These are phyloP conservation scores for Eucalyptus dawsonii DNA, from an alignment of 345 rosid genomes.

Conservation along the genomic window DNA sequence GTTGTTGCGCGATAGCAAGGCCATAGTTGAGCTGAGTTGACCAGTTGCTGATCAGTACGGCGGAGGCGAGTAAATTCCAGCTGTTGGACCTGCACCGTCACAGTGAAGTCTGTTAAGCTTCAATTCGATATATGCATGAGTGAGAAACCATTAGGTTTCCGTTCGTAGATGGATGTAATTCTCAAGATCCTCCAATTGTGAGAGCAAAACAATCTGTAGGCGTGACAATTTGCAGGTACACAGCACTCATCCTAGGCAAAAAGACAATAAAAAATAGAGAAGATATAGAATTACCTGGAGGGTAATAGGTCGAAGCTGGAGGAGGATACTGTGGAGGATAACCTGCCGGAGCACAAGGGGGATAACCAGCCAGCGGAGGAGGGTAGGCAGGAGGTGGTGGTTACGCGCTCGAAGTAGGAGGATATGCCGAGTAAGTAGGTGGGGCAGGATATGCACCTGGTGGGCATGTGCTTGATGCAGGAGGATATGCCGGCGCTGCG, in stretches of 20 bases:
- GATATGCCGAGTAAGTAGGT: not conserved
- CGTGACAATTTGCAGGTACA: not conserved
- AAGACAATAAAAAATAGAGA: not conserved
- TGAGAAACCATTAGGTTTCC: not conserved
- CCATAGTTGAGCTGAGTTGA: not conserved
- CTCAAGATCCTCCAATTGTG: not conserved
- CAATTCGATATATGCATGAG: not conserved
- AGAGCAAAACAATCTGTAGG: not conserved
- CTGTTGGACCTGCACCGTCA: not conserved
- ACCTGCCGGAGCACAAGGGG: not conserved
- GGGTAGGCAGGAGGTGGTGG: slow-evolving; percentile 17
- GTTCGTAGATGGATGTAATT: not conserved
- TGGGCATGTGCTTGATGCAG: not conserved
- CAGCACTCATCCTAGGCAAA: not conserved
- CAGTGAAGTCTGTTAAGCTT: not conserved
- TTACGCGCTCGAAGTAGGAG: not conserved
- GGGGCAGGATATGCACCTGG: slow-evolving; percentile 18
- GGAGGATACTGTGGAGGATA: not conserved
- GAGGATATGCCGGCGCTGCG: not conserved
- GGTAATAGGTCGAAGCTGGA: not conserved
- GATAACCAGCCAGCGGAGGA: not conserved
- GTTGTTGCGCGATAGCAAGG: not conserved
- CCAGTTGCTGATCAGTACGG: slow-evolving; percentile 10
- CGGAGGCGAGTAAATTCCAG: slow-evolving; percentile 18
- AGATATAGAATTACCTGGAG: not conserved